Base-by-base conservation (phyloP, 371 early-diverging fungal genomes). In the Lichtheimia hyalospora region DNA sequence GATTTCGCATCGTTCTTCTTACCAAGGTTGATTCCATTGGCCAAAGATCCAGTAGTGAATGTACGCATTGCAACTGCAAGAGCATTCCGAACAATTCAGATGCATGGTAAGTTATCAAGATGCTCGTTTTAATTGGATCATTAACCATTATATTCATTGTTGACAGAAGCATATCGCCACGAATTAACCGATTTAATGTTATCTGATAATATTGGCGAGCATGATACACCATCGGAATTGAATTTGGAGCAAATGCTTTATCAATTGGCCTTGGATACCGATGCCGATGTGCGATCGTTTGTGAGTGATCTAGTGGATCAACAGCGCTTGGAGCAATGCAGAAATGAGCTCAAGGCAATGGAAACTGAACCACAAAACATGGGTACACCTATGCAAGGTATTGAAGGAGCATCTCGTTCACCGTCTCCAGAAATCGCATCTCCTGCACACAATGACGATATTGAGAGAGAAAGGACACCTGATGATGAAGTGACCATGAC, bases 1-100 rank as follows among this genome's bases (percentile, higher is more conserved):
- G 75, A 75, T 23, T 75, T 79, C 57, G 75, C 68, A 12, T 69
- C 73, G 2, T 79, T 75, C 48, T 79, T 79, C 50, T 55, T 79
- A 34, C 75, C 75, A 3, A 66, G 75, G 53, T 43, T 79, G 16
- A 60, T 49, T 15, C 62, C 61, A 13, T 52, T 79, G 25, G 70
- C 67, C 0, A 52, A 68, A 16, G 79, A 79, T 59, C 65, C 57
- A 5, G 64, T 79, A 8, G 75, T 79, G 2, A 75, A 79, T 56
- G 74, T 79, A 18, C 70, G 79, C 15, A 79, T 79, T 54, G 70
- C 72, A 3, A 64, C 67, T 6, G 64, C 79, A 24, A 58, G 74
- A 10, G 59, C 67, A 0, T 62, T 75, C 16, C 57, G 61, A 15
- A 43, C 61, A 13, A 56, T 74, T 5, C 69, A 66, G 24, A 68